Conservation (phyloP, 805 yeast species). For the Nakazawaea holstii region DNA sequence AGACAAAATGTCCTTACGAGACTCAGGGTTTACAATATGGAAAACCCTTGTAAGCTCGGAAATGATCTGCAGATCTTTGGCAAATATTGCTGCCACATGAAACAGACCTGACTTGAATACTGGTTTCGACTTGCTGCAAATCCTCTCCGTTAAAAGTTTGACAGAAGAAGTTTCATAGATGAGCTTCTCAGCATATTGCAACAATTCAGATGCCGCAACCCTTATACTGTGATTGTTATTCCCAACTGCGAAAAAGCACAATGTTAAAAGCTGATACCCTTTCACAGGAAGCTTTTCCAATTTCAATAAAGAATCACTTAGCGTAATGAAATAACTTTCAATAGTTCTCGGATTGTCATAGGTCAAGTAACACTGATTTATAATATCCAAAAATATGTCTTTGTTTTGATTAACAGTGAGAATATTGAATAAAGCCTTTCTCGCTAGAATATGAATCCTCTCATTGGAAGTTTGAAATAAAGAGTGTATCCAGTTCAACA, state of each 20-base stretch:
- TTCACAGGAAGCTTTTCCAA: slow-evolving; percentile 43
- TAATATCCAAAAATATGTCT: slow-evolving; percentile 51
- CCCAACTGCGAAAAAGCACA: slow-evolving; percentile 77
- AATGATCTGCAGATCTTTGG: slow-evolving; percentile 52
- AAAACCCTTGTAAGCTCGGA: slow-evolving; percentile 70
- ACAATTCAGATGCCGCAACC: slow-evolving; percentile 63
- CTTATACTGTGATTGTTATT: slow-evolving; percentile 66
- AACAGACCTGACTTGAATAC: slow-evolving; percentile 85
- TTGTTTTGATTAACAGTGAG: slow-evolving; percentile 52
- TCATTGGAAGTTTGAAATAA: slow-evolving; percentile 57
- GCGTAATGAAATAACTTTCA: slow-evolving; percentile 64
- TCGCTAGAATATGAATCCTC: slow-evolving; percentile 55
- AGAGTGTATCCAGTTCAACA: slow-evolving; percentile 78
- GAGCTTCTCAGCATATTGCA: slow-evolving; percentile 59
- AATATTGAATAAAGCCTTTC: slow-evolving; percentile 64
- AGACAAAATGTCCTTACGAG: slow-evolving; percentile 74
- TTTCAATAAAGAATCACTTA: slow-evolving; percentile 59
- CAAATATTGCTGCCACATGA: slow-evolving; percentile 71
- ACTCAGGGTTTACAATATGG: slow-evolving; percentile 49
- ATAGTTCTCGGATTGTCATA: slow-evolving; percentile 45
- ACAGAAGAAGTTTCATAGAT: slow-evolving; percentile 49
- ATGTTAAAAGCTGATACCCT: slow-evolving; percentile 64
- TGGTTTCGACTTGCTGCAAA: slow-evolving; percentile 70
- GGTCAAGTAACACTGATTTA: slow-evolving; percentile 66
- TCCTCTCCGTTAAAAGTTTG: slow-evolving; percentile 59